A percentile compares a stretch with the other conserved stretches of the same genome.
phyloP scores from a whole-genome alignment of 1,139 yeast species.

The Scheffersomyces parashehatae region DNA sequence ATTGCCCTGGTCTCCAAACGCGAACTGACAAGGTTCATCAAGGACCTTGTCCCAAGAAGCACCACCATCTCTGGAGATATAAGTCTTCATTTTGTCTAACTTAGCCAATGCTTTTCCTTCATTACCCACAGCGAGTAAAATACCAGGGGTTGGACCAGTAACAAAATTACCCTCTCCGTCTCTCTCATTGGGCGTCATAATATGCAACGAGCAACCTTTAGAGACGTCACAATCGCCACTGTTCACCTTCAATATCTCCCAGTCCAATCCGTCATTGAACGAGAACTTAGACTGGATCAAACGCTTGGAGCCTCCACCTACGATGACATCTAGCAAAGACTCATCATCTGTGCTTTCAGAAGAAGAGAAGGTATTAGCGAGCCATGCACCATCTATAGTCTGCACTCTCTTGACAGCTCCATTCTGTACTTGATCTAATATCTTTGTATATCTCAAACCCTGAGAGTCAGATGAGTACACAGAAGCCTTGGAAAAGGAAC shows the following conservation, averaged over 20 bases:
- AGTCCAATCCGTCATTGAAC: constrained; percentile 64
- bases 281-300: constrained; percentile 40
- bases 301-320: constrained; percentile 24
- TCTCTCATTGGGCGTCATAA: constrained; percentile 50
- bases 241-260: constrained; percentile 52
- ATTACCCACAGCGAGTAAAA: constrained; percentile 60
- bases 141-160: constrained; percentile 75
- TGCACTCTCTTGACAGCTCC: constrained; percentile 53
- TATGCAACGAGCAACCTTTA: constrained; percentile 57
- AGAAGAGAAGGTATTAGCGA: constrained; percentile 46
- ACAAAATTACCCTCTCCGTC: constrained; percentile 57
- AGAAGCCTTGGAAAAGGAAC: constrained; percentile 29
- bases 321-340: constrained; percentile 26
- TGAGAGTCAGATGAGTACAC: constrained; percentile 63
- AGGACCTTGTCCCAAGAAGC: constrained; percentile 62
- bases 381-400: constrained; percentile 71
- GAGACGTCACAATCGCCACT: constrained; percentile 48
- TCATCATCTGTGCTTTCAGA: constrained; percentile 14
- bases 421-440: constrained; percentile 45
- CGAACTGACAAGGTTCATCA: constrained; percentile 55
- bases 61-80: constrained; percentile 79
- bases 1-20: constrained; percentile 84
- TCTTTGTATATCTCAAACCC: constrained; percentile 55
- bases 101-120: constrained; percentile 39
- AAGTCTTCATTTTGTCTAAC: constrained; percentile 43